Evolutionary conservation across 1,284 basidiomycete genomes (phyloP), one percentile per base, ranked within the genome.

Genomic region (Butyriboletus appendiculatus): DNA sequence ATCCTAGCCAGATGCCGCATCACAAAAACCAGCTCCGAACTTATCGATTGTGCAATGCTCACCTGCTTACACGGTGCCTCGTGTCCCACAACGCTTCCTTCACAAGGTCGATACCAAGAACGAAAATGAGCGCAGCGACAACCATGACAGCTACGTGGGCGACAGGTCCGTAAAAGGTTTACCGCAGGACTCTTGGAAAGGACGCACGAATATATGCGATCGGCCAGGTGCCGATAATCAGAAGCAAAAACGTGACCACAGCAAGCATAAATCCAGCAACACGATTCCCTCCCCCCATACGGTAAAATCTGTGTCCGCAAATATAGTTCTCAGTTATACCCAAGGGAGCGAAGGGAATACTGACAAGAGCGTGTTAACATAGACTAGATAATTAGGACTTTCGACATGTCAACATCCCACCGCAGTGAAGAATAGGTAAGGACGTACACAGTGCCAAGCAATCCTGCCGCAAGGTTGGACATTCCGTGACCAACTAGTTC

Each of bases 71-170:
- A 18, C 95, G 85, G 68, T 94, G 84, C 43, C 93, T 79, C 4
- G 96, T 97, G 73, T 99, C 96, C 94, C 95, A 98, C 5, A 98
- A 73, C 0, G 96, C 95, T 67, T 97, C 96, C 66, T 96, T 96
- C 32, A 93, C 85, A 30, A 99, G 82, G 63, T 99, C 96, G 56
- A 98, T 85, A 0, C 96, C 96, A 24, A 99, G 82, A 11, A 98
- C 94, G 62, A 95, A 96, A 65, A 99, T 98, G 55, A 99, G 79
- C 2, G 96, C 90, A 1, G 90, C 90, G 16, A 96, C 93, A 5
- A 95, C 86, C 82, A 92, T 88, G 39, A 96, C 86, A 54, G 93
- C 92, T 94, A 39, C 20, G 28, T 50, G 39, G 3, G 26, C 14
- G 88, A 88, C 90, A 26, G 22, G 16, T 57, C 30, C 7, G 30